Evolutionary conservation across 148 eudicot species (phyloP).

Genomic region (Bassia scoparia): DNA sequence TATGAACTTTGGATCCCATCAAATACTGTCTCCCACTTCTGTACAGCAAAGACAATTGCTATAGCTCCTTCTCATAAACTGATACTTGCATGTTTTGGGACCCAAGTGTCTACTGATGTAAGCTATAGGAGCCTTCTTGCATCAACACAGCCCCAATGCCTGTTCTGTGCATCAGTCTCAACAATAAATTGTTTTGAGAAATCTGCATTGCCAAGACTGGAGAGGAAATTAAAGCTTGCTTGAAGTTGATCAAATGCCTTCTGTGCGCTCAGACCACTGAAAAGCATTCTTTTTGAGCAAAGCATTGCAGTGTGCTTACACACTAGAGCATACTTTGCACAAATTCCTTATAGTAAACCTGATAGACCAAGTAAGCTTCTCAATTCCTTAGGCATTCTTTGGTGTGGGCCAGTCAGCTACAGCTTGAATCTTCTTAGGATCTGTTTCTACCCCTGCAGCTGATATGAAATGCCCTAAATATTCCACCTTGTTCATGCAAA

Average conservation of each 20-base stretch:
- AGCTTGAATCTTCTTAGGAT: not conserved
- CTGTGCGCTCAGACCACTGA: not conserved
- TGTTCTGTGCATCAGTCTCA: not conserved
- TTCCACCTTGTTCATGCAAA: not conserved
- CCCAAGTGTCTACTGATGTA: not conserved
- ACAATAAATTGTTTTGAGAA: not conserved
- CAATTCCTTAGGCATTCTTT: not conserved
- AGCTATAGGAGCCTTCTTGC: not conserved
- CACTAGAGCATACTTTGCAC: not conserved
- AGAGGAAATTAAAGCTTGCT: rapidly evolving
- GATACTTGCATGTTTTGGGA: not conserved
- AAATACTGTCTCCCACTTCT: not conserved
- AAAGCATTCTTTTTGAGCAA: not conserved
- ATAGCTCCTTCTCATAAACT: not conserved
- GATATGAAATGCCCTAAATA: not conserved
- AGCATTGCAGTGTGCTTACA: not conserved
- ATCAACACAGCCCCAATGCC: not conserved
- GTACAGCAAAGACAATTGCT: not conserved
- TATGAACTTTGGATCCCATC: not conserved
- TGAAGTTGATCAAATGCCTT: not conserved
- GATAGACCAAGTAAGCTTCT: not conserved
- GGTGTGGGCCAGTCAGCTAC: not conserved
- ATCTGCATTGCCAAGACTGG: not conserved
- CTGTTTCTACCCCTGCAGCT: not conserved
- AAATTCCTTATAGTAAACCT: not conserved